Conservation (phyloP, 768 basidiomycete species). For the Pleurotus citrinopileatus region DNA sequence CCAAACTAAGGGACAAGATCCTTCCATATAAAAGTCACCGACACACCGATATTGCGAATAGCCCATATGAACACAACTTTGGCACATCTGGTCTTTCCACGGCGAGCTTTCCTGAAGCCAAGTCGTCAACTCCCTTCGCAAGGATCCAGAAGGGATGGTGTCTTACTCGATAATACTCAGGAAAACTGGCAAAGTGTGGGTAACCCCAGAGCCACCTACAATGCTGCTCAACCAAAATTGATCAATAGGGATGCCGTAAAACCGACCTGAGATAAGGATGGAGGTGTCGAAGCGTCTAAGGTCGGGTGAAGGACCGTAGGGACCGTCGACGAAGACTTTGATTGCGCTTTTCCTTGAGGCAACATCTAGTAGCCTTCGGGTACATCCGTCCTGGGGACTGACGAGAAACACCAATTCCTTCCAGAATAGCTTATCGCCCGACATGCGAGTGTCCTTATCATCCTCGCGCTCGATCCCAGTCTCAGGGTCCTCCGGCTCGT, state of each 20-base stretch:
- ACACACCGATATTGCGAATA: slow-evolving; percentile 29
- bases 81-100: slow-evolving; percentile 22
- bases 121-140: too few relatives aligned
- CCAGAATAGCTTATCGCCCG: background rate
- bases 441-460: background rate
- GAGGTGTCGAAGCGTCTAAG: slow-evolving; percentile 2
- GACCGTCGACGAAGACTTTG: slow-evolving; percentile 5
- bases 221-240: background rate
- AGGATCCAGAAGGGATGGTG: background rate
- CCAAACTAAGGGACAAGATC: too few relatives aligned
- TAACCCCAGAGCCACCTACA: slow-evolving; percentile 41
- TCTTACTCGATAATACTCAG: slow-evolving; percentile 37
- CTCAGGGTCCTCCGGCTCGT: background rate
- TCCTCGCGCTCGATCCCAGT: background rate
- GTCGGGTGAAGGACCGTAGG: background rate
- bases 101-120: slow-evolving; percentile 23
- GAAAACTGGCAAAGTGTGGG: slow-evolving; percentile 44
- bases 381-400: background rate
- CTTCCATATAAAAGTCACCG: too few relatives aligned
- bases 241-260: background rate
- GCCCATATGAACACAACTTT: slow-evolving; percentile 44
- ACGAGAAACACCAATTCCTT: slow-evolving; percentile 9
- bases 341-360: background rate
- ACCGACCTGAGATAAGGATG: slow-evolving; percentile 5
- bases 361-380: background rate